A percentile compares a stretch with the other conserved stretches of the same genome.
phyloP scores from a whole-genome alignment of 768 basidiomycete species.

The Lactifluus subvellereus region DNA sequence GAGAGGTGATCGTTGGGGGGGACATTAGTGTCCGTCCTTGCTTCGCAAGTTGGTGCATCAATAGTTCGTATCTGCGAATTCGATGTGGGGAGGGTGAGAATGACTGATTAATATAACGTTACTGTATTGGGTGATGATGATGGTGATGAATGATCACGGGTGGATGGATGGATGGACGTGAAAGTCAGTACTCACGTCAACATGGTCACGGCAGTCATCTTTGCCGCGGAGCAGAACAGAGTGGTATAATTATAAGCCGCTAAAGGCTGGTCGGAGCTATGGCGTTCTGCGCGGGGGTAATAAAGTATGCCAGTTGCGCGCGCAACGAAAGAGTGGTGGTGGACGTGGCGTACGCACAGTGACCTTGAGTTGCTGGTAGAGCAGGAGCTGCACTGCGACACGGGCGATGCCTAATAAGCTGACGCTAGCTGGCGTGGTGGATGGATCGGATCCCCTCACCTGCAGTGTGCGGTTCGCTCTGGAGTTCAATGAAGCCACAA shows the following conservation, averaged over 20 bases:
- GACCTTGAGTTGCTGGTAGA: conserved; percentile 89
- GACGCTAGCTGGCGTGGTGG: too few relatives aligned
- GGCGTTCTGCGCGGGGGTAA: conserved; percentile 13
- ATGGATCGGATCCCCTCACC: too few relatives aligned
- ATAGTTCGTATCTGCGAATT: conserved; percentile 36
- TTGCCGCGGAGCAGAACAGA: conserved; percentile 87
- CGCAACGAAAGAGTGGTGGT: background rate
- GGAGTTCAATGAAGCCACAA: too few relatives aligned
- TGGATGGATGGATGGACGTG: too few relatives aligned
- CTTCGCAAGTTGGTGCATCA: conserved; percentile 33
- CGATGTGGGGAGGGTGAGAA: too few relatives aligned
- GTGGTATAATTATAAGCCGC: conserved; percentile 57
- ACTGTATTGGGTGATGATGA: too few relatives aligned
- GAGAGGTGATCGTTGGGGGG: background rate
- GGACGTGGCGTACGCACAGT: conserved; percentile 62
- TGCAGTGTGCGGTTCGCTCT: too few relatives aligned
- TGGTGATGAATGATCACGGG: background rate
- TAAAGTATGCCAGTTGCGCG: background rate
- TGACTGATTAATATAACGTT: too few relatives aligned
- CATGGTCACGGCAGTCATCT: too few relatives aligned
- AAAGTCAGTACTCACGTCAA: too few relatives aligned
- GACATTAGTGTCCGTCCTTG: conserved; percentile 8
- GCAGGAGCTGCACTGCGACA: conserved; percentile 95
- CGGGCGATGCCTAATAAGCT: conserved; percentile 89
- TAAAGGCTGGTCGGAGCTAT: conserved; percentile 34